A percentile compares a stretch with the other conserved stretches of the same genome.
phyloP scores from a whole-genome alignment of 192 early-diverging fungal species.

The Blastocladiella britannica region DNA sequence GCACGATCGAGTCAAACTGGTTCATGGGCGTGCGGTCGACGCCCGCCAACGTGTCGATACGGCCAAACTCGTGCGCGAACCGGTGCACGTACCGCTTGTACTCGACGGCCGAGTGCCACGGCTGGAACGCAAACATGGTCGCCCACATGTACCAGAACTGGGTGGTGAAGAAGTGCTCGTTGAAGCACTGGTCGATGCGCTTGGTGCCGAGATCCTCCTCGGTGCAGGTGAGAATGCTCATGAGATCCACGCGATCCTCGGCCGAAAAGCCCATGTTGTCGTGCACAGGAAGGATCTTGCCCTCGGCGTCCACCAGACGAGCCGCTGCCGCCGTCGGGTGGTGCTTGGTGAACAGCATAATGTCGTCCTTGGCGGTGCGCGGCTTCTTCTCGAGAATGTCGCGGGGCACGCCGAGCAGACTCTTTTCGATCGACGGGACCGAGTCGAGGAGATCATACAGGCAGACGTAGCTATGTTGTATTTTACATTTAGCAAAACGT shows the following conservation, averaged over 20 bases:
- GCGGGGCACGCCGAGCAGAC: conserved; percentile 10
- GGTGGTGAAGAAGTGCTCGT: conserved; percentile 9
- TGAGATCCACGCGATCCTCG: conserved; percentile 8
- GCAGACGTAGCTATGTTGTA: background rate
- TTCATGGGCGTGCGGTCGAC: conserved; percentile 12
- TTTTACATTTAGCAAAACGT: too few species aligned
- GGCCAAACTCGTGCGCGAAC: conserved; percentile 15
- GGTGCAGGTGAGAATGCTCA: conserved; percentile 5
- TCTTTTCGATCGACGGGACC: background rate
- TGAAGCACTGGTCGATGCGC: conserved; percentile 15
- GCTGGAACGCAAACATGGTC: conserved; percentile 5
- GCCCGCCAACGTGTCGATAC: conserved; percentile 9
- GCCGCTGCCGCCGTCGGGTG: conserved; percentile 8
- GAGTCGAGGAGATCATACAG: background rate
- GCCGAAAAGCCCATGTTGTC: conserved; percentile 6
- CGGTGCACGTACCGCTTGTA: conserved; percentile 10
- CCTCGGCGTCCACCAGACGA: conserved; percentile 8
- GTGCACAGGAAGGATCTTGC: conserved; percentile 10
- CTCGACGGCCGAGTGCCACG: conserved; percentile 17
- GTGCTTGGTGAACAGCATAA: conserved; percentile 8
- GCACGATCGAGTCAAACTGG: conserved; percentile 15
- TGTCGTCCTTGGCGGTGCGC: conserved; percentile 12
- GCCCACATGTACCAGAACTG: conserved; percentile 12
- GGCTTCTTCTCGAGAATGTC: conserved; percentile 13
- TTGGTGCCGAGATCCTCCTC: conserved; percentile 9